Evolutionary conservation across 305 asterid species (phyloP).

Genomic region (Striga hermonthica): DNA sequence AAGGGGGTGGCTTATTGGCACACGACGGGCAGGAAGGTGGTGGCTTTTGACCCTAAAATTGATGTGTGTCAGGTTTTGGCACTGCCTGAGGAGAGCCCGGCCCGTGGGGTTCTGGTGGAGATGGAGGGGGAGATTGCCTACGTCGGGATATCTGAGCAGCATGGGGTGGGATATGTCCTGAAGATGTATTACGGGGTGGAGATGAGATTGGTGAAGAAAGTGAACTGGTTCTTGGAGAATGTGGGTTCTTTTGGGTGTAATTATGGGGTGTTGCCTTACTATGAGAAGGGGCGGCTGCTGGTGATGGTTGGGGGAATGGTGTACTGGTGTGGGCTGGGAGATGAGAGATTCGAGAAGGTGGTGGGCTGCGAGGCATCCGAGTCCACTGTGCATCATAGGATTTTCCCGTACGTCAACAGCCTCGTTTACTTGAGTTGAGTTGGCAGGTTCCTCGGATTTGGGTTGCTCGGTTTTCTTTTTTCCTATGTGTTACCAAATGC

Average conservation of each 20-base stretch:
- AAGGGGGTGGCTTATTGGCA: constrained; percentile 40
- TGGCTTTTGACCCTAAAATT: constrained; percentile 35
- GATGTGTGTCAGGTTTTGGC: constrained; percentile 28
- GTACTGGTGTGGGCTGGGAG: constrained; percentile 27
- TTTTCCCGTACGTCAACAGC: constrained; percentile 43
- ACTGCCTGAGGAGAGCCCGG: constrained; percentile 29
- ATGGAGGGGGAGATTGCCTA: constrained; percentile 40
- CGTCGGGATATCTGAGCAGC: not conserved
- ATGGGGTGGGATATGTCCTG: constrained; percentile 1
- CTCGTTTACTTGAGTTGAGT: constrained; percentile 28
- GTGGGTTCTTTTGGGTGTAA: not conserved
- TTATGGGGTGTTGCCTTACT: constrained; percentile 32
- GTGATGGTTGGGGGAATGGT: constrained; percentile 26
- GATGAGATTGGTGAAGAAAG: constrained; percentile 27
- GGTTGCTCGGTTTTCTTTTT: no score
- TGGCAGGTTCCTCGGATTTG: not conserved
- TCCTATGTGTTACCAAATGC: no score
- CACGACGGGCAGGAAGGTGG: constrained; percentile 25
- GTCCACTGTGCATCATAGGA: not conserved
- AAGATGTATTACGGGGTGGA: constrained; percentile 35
- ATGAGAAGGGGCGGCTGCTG: constrained; percentile 31
- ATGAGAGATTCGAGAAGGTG: constrained; percentile 25
- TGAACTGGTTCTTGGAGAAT: constrained; percentile 23
- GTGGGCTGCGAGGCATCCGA: not conserved
- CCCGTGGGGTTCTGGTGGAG: constrained; percentile 32